Evolutionary conservation across 129 eudicot genomes (phyloP).

Genomic region (Lonicera japonica): DNA sequence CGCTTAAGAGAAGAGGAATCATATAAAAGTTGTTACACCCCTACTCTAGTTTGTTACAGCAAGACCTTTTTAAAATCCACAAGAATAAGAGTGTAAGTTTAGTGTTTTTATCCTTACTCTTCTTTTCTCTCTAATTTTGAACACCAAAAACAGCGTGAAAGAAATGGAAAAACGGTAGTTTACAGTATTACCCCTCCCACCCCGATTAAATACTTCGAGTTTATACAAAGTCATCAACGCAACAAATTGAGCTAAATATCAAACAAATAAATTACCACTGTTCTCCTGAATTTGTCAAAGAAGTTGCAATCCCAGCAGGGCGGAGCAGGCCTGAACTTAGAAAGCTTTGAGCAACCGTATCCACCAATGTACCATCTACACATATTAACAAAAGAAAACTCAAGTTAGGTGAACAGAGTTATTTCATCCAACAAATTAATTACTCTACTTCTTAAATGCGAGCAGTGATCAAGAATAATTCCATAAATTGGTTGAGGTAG

Average conservation of each 20-base stretch:
- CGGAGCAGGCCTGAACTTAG: constrained; percentile 54
- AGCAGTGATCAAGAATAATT: no score
- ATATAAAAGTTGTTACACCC: no score
- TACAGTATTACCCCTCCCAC: not conserved
- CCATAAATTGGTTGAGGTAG: no score
- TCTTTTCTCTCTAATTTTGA: no score
- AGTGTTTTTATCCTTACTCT: no score
- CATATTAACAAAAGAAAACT: not conserved
- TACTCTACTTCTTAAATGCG: no score
- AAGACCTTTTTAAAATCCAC: no score
- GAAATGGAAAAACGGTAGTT: not conserved
- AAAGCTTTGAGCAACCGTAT: constrained; percentile 60
- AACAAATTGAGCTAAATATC: not conserved
- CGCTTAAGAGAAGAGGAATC: no score
- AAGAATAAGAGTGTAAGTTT: no score
- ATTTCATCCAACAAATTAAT: not conserved
- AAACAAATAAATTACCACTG: constrained; percentile 52
- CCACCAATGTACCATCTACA: constrained; percentile 46
- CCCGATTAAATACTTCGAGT: not conserved
- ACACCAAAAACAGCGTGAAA: no score
- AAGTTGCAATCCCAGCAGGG: constrained; percentile 78
- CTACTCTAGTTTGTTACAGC: no score
- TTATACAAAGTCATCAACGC: not conserved
- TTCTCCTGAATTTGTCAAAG: constrained; percentile 70
- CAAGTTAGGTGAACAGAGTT: not conserved